These are phyloP conservation scores for Elsinoe fawcettii DNA, from an alignment of 2,329 filamentous ascomycete species.

Conservation along the genomic window DNA sequence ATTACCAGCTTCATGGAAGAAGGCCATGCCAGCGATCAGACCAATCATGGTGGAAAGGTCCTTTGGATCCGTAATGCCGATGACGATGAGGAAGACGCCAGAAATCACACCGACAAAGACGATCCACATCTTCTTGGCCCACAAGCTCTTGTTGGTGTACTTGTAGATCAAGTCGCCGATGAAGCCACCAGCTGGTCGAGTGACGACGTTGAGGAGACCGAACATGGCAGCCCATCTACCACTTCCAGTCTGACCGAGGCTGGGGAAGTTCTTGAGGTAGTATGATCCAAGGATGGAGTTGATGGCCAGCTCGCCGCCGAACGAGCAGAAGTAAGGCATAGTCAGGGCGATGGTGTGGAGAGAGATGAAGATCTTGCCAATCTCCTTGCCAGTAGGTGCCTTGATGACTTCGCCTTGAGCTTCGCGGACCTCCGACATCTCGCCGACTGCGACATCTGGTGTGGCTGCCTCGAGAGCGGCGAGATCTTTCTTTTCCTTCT, in stretches of 20 bases:
- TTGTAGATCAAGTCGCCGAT: constrained; percentile 49
- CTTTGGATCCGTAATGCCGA: constrained; percentile 54
- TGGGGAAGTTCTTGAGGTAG: constrained; percentile 48
- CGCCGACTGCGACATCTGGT: constrained; percentile 16
- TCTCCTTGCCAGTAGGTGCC: constrained; percentile 52
- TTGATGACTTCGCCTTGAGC: constrained; percentile 51
- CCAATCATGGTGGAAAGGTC: constrained; percentile 60
- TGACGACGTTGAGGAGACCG: constrained; percentile 60
- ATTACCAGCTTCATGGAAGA: constrained; percentile 75
- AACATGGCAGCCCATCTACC: constrained; percentile 60
- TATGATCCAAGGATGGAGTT: constrained; percentile 50
- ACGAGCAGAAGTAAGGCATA: constrained; percentile 48
- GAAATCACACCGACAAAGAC: constrained; percentile 47
- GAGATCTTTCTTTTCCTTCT: constrained; percentile 26
- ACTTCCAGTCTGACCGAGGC: constrained; percentile 45
- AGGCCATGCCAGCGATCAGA: constrained; percentile 62
- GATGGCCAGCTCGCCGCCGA: constrained; percentile 49
- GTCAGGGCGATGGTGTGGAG: constrained; percentile 43
- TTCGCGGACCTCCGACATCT: constrained; percentile 45
- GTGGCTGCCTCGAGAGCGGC: neutral
- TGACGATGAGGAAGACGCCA: constrained; percentile 50
- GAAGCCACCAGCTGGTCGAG: constrained; percentile 56
- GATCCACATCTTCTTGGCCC: constrained; percentile 55
- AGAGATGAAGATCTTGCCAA: constrained; percentile 53
- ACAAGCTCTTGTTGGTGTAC: constrained; percentile 40